Conservation (phyloP, 1,139 yeast species). For the Petasospora fabianii region DNA sequence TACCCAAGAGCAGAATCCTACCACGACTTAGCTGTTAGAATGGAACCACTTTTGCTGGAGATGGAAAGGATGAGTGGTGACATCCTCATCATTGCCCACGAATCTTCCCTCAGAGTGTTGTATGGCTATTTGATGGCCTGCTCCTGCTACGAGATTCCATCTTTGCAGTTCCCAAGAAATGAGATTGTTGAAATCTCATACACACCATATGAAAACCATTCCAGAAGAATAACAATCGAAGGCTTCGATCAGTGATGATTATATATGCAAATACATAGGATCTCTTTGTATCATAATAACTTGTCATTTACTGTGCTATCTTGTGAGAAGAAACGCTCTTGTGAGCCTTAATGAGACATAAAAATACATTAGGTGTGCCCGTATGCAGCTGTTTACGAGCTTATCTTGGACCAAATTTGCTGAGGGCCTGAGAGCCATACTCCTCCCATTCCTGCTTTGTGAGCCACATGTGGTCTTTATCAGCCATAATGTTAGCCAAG, state of each 20-base stretch:
- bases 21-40: conserved; percentile 90
- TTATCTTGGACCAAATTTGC: conserved; percentile 90
- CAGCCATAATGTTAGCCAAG: conserved; percentile 95
- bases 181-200: conserved; percentile 86
- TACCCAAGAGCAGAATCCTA: conserved; percentile 92
- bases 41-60: conserved; percentile 89
- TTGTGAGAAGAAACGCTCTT: too few relatives aligned
- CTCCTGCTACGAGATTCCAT: conserved; percentile 81
- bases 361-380: too few relatives aligned
- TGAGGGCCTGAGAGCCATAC: conserved; percentile 73
- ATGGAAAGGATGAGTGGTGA: conserved; percentile 91
- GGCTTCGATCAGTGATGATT: neutral
- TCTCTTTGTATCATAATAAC: too few relatives aligned
- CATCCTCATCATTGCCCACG: conserved; percentile 88
- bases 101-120: conserved; percentile 79
- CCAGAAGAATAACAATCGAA: conserved; percentile 42
- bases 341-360: too few relatives aligned
- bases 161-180: conserved; percentile 68
- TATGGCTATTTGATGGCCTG: conserved; percentile 95
- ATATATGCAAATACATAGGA: too few relatives aligned
- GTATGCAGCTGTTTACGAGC: too few relatives aligned
- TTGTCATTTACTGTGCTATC: too few relatives aligned
- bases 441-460: conserved; percentile 97
- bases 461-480: conserved; percentile 98
- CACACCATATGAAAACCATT: conserved; percentile 80